Base-by-base conservation (phyloP, 2,329 filamentous ascomycete genomes). In the Trichoderma sp. region DNA sequence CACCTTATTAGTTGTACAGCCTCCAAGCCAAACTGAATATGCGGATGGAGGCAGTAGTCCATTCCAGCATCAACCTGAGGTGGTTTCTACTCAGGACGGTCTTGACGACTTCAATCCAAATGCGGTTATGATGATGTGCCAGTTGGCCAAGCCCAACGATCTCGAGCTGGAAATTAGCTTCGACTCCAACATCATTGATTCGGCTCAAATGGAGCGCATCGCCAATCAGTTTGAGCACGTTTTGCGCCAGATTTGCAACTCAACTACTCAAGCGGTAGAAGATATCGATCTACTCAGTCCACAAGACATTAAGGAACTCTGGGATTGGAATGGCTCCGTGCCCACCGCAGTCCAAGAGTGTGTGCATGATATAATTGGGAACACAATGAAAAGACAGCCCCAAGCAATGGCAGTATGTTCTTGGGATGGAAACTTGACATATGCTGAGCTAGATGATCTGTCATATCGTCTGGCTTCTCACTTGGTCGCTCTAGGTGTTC, bases 361-460 rank as follows among this genome's bases (percentile, higher is more conserved):
- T 32, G 73, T 74, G 4, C 74, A 77, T 23, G 72, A 73, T 13
- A n/a, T 73, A 4, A 69, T 75, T 23, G 39, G 43, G 17, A 70
- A 73, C 15, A 61, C 68, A 23, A 75, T 71, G 7, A 32, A 67
- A 26, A 70, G 72, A 13, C 70, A 71, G 23, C 77, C 75, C 9
- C 20, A 64, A 30, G 74, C 74, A 9, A 62, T 68, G 17, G 77
- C 76, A 3, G 65, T 78, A 26, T 76, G 71, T 36, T 74, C 76
- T 13, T 78, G 75, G 77, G 76, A 78, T 59, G 77, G 83, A 9
- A 73, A 76, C 47, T 79, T 84, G 67, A 82, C 82, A 8, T 85
- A 84, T 72, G 67, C 75, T 50, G 78, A 85, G 55, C 76, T 85
- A 1, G 74, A 77, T 53, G 26, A 57, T 2, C 55, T 72, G 7